phyloP scores from a whole-genome alignment of 176 grass and related monocot genomes.

The Aegilops longissima region DNA sequence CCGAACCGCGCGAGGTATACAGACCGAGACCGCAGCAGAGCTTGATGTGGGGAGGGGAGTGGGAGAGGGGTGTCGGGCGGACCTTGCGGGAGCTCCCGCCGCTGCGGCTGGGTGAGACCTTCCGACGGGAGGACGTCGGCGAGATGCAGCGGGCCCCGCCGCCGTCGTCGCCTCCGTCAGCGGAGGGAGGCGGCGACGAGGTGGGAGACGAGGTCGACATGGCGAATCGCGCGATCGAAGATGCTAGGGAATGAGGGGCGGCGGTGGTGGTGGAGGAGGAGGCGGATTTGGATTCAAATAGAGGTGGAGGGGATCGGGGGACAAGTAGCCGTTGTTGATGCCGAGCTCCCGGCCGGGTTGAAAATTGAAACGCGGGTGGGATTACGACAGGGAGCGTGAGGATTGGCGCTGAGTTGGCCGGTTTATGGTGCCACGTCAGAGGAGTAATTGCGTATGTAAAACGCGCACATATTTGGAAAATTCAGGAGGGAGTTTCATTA shows the following conservation, averaged over 20 bases:
- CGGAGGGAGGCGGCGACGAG: conserved; percentile 21
- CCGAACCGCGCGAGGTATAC: not conserved
- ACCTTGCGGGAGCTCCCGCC: conserved; percentile 54
- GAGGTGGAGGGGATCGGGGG: not conserved
- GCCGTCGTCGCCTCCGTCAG: not conserved
- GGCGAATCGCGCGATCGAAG: not conserved
- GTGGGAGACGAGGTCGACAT: conserved; percentile 16
- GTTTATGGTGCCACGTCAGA: not conserved
- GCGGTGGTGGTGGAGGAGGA: too few species aligned
- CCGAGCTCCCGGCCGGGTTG: not conserved
- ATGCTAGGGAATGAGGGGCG: not conserved
- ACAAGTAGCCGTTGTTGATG: conserved; percentile 40
- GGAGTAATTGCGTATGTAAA: not conserved
- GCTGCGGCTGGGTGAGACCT: conserved; percentile 38
- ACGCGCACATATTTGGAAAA: too few species aligned
- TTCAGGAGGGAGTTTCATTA: too few species aligned
- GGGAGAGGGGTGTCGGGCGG: not conserved
- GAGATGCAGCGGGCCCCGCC: conserved; percentile 28
- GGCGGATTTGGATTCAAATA: conserved; percentile 39
- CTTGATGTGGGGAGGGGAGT: not conserved
- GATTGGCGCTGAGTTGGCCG: not conserved
- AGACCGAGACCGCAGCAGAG: not conserved
- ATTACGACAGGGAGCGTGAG: conserved; percentile 1
- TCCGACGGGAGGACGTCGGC: conserved; percentile 37
- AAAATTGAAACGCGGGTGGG: not conserved